phyloP scores from a whole-genome alignment of 1,284 basidiomycete genomes.

The Rhodotorula sp. region DNA sequence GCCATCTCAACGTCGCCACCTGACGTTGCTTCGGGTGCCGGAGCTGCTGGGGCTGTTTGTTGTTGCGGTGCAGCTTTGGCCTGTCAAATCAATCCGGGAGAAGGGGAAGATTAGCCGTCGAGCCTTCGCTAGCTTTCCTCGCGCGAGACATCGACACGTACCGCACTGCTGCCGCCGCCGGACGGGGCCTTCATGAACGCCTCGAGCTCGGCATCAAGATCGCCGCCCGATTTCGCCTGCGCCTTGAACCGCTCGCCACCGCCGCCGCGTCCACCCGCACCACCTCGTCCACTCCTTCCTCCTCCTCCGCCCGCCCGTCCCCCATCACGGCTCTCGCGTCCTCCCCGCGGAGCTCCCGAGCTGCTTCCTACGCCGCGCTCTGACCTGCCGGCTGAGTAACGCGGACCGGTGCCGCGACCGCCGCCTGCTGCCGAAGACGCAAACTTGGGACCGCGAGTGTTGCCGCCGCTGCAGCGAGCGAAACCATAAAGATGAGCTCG shows the following conservation, averaged over 20 bases:
- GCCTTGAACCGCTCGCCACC: slow-evolving; percentile 51
- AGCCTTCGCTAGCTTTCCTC: background rate
- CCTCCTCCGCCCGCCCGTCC: slow-evolving; percentile 28
- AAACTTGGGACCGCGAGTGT: background rate
- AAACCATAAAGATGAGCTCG: background rate
- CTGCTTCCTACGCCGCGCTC: slow-evolving; percentile 12
- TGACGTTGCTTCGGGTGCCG: background rate
- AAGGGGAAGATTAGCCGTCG: background rate
- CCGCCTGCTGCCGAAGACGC: background rate
- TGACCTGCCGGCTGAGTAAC: background rate
- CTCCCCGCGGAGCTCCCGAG: background rate
- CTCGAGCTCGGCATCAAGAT: slow-evolving; percentile 87
- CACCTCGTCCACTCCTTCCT: slow-evolving; percentile 44
- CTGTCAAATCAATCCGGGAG: background rate
- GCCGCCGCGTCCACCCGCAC: slow-evolving; percentile 29
- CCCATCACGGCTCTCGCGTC: slow-evolving; percentile 46
- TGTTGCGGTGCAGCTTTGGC: background rate
- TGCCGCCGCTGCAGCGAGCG: too few species aligned
- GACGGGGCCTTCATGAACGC: slow-evolving; percentile 66
- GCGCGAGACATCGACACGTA: background rate
- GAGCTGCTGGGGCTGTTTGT: background rate
- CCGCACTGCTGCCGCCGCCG: background rate
- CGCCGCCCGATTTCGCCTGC: slow-evolving; percentile 67
- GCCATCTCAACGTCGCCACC: background rate
- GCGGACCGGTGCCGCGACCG: background rate